These are phyloP conservation scores for Talaromyces rugulosus DNA, from an alignment of 2,329 filamentous ascomycete genomes.

Conservation along the genomic window DNA sequence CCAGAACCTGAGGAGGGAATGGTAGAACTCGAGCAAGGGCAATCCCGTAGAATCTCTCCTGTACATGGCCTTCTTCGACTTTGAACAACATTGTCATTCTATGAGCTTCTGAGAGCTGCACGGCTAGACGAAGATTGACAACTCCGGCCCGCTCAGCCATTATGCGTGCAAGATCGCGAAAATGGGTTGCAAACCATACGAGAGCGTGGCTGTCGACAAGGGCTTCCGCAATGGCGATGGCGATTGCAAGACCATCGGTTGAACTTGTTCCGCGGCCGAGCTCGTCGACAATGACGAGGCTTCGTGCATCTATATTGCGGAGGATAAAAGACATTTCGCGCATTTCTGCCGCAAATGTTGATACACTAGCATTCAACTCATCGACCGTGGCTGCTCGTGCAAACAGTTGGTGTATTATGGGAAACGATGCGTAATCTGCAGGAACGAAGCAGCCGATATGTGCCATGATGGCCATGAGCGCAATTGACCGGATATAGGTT, in stretches of 20 bases:
- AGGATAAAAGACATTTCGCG: slow-evolving; percentile 91
- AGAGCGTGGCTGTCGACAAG: slow-evolving; percentile 73
- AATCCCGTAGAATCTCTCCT: slow-evolving; percentile 78
- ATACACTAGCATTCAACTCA: slow-evolving; percentile 83
- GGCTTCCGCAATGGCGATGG: slow-evolving; percentile 83
- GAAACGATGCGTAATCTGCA: slow-evolving; percentile 75
- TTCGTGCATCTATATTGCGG: slow-evolving; percentile 70
- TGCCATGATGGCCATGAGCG: slow-evolving; percentile 85
- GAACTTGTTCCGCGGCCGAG: slow-evolving; percentile 88
- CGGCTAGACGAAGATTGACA: slow-evolving; percentile 74
- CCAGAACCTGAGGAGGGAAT: slow-evolving; percentile 64
- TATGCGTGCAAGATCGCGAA: slow-evolving; percentile 73
- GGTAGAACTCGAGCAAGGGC: slow-evolving; percentile 70
- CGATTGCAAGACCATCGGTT: slow-evolving; percentile 81
- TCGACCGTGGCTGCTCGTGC: slow-evolving; percentile 84
- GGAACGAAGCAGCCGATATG: slow-evolving; percentile 91
- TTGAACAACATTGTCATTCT: slow-evolving; percentile 87
- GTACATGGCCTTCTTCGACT: slow-evolving; percentile 65
- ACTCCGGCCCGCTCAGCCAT: slow-evolving; percentile 73
- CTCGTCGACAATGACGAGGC: slow-evolving; percentile 84
- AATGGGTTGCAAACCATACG: slow-evolving; percentile 94
- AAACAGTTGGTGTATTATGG: slow-evolving; percentile 78
- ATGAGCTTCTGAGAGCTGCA: slow-evolving; percentile 58
- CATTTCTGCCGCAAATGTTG: slow-evolving; percentile 94
- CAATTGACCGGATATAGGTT: slow-evolving; percentile 84